Base-by-base conservation (phyloP, 208 protist species). In the Leishmania arabica region DNA sequence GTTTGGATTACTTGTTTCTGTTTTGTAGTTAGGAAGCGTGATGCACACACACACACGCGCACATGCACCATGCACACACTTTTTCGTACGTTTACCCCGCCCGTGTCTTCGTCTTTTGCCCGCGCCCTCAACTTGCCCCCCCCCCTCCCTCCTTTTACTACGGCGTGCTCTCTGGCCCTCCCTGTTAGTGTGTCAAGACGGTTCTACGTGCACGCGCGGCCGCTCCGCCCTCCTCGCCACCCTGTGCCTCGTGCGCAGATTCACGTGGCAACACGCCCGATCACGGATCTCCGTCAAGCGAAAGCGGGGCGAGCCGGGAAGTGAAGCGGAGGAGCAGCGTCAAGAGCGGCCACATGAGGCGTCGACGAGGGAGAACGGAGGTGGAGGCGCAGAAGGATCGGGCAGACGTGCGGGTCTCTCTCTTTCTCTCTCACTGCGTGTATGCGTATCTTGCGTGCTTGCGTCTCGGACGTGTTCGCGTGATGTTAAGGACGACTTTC, bases 1-100 rank as follows among this genome's bases (percentile, higher is more conserved):
- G 31, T 68, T 2, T 40, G 31, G 62, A 19, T 40, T 40, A 31
- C 13, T 68, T 58, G 54, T 68, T 68, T 47, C 42, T 37, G 15
- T 47, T 42, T 73, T 34, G 69, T 73, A 53, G 47, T 40, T 73
- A 73, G 69, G 42, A 73, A 73, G 45, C 13, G 40, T 49, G 8
- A 40, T 17, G 34, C 51, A 24, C 49, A 45, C 72, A 76, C 27
- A 31, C 72, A 15, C 66, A 42, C 31, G 0, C 62, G 34, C 62
- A 15, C 65, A 42, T 45, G 17, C 34, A 13, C 34, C 71, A 24
- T 1, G 0, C 31, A 40, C 62, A 6, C 27, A 40, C 62, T 15
- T 40, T 21, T 40, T 49, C 17, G 3, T 15, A 31, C 66, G 2
- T 72, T 24, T 27, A 17, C 40, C 66, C 3, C 40, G 3, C 9